phyloP scores from a whole-genome alignment of 805 yeast species.

The Schizosaccharomyces japonicus region DNA sequence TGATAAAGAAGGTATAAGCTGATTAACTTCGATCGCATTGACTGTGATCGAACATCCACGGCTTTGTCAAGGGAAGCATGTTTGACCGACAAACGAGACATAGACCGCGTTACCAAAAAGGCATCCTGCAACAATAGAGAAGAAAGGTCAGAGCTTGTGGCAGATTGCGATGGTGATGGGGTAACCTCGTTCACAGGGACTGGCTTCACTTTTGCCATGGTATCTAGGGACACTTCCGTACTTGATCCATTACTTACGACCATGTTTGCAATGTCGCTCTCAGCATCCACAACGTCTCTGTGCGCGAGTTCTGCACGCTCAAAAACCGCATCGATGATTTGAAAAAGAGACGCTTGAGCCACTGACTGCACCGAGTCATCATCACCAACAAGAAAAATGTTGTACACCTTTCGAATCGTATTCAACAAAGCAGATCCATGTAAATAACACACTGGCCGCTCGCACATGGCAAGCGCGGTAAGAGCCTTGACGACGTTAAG shows the following conservation, averaged over 20 bases:
- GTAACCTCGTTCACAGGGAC: constrained; percentile 14
- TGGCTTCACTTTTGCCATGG: constrained; percentile 15
- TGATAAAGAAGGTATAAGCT: constrained; percentile 74
- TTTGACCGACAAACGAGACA: constrained; percentile 80
- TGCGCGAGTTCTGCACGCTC: constrained; percentile 31
- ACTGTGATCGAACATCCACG: constrained; percentile 57
- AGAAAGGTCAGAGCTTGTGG: constrained; percentile 37
- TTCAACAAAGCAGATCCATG: constrained; percentile 76
- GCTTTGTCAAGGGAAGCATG: constrained; percentile 20
- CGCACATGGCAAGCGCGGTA: constrained; percentile 69
- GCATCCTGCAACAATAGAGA: constrained; percentile 75
- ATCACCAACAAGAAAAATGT: constrained; percentile 65
- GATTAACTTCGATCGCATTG: constrained; percentile 71
- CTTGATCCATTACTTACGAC: background rate
- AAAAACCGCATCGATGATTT: constrained; percentile 65
- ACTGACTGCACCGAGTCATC: constrained; percentile 68
- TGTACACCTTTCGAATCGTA: constrained; percentile 82
- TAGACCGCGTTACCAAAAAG: constrained; percentile 71
- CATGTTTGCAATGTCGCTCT: background rate
- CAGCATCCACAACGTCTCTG: constrained; percentile 7
- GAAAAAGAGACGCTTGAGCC: constrained; percentile 87
- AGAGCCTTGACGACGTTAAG: constrained; percentile 80
- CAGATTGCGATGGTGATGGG: constrained; percentile 20
- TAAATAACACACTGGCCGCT: constrained; percentile 36
- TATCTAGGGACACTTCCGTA: background rate